phyloP scores from a whole-genome alignment of 164 flowering plant species.

The Magnolia kwangsiensis region DNA sequence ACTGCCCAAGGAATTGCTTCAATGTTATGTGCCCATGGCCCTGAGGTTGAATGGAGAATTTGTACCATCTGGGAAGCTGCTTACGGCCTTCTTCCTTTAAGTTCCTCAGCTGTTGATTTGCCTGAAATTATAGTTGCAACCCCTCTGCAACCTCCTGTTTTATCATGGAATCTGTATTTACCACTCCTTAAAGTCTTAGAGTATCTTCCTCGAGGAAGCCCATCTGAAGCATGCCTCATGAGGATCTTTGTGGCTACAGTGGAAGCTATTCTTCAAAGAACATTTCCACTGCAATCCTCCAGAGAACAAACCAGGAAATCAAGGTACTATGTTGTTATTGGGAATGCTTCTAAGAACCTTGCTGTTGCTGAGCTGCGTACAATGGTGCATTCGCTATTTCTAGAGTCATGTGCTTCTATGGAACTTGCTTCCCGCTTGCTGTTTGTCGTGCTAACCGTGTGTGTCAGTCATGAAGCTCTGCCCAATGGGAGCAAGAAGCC shows the following conservation, averaged over 20 bases:
- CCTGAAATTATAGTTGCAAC: slow-evolving; percentile 93
- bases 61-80: slow-evolving; percentile 99
- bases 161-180: slow-evolving; percentile 92
- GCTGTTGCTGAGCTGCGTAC: slow-evolving; percentile 97
- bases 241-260: slow-evolving; percentile 97
- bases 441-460: slow-evolving; percentile 86
- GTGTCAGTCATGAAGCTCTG: slow-evolving; percentile 93
- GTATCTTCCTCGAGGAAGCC: slow-evolving; percentile 96
- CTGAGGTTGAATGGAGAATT: slow-evolving; percentile 99
- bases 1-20: slow-evolving; percentile 99
- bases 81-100: slow-evolving; percentile 83
- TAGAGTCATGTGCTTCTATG: slow-evolving; percentile 80
- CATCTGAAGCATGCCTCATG: slow-evolving; percentile 97
- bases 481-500: slow-evolving; percentile 59
- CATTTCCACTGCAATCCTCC: slow-evolving; percentile 69
- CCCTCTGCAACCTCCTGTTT: slow-evolving; percentile 83
- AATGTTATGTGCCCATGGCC: slow-evolving; percentile 97
- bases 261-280: slow-evolving; percentile 83
- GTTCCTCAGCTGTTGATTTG: slow-evolving; percentile 84
- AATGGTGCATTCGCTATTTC: slow-evolving; percentile 89
- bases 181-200: slow-evolving; percentile 93
- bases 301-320: slow-evolving; percentile 52
- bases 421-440: slow-evolving; percentile 90
- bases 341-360: slow-evolving; percentile 78
- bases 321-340: slow-evolving; percentile 41